Evolutionary conservation across 2,329 filamentous ascomycete genomes (phyloP).

Genomic region (Talaromyces piceae): DNA sequence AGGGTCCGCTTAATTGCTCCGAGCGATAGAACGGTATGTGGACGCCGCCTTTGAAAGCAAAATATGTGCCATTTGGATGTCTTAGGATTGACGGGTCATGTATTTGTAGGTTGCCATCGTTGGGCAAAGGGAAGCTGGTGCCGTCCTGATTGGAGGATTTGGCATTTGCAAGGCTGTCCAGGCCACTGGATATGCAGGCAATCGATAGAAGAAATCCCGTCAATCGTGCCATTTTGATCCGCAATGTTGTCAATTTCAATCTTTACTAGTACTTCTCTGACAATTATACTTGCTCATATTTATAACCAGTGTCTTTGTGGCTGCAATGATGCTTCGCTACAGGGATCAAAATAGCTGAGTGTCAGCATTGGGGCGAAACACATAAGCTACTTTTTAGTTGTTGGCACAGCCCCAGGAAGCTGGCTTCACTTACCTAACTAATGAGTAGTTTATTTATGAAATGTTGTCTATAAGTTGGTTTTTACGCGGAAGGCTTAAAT

Average conservation of each 20-base stretch:
- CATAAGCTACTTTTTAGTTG: too few species aligned
- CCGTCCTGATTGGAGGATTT: background rate
- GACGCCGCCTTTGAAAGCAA: background rate
- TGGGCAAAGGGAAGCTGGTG: background rate
- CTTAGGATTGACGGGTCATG: conserved; percentile 1
- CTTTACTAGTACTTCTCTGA: background rate
- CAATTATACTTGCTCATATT: background rate
- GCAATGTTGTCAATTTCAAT: background rate
- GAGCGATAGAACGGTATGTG: background rate
- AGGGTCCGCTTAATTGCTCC: background rate
- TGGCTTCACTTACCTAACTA: too few species aligned
- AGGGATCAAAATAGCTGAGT: background rate
- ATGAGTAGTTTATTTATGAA: too few species aligned
- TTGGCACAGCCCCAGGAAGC: too few species aligned
- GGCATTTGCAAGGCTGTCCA: background rate
- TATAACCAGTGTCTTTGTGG: background rate
- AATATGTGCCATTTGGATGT: conserved; percentile 2
- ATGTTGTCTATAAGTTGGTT: too few species aligned
- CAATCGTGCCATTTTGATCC: background rate
- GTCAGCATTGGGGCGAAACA: background rate
- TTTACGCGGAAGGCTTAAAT: too few species aligned
- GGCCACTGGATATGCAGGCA: background rate
- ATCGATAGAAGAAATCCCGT: background rate
- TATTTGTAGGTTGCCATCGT: background rate
- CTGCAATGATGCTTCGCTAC: background rate